A percentile compares a stretch with the other conserved stretches of the same genome.
Evolutionary conservation across 495 filamentous ascomycete genomes (phyloP).

Genomic region (Aspergillus cavernicola): DNA sequence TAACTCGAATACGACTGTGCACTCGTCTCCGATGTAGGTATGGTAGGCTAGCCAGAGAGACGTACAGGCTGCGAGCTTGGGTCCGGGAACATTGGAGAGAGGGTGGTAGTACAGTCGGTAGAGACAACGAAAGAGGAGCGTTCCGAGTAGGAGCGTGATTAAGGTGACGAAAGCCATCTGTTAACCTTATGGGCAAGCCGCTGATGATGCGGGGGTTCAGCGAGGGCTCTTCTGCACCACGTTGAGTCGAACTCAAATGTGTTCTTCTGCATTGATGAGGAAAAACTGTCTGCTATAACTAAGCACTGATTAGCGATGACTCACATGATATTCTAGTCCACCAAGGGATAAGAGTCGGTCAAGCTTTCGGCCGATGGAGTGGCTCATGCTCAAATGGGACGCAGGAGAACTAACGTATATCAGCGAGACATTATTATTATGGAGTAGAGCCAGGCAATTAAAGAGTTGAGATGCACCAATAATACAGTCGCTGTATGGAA

Average conservation of each 20-base stretch:
- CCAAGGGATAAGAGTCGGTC: not conserved
- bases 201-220: not conserved
- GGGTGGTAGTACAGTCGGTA: conserved; percentile 33
- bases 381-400: too few relatives aligned
- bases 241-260: too few relatives aligned
- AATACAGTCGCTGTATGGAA: not conserved
- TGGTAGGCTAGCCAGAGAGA: conserved; percentile 43
- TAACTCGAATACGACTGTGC: conserved; percentile 28
- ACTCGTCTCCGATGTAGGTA: conserved; percentile 39
- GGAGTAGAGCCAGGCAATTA: too few relatives aligned
- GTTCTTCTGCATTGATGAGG: not conserved
- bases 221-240: too few relatives aligned
- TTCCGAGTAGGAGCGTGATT: not conserved
- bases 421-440: too few relatives aligned
- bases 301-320: not conserved
- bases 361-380: not conserved
- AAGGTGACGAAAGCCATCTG: not conserved
- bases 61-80: conserved; percentile 32
- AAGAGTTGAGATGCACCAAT: too few relatives aligned
- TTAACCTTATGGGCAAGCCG: not conserved
- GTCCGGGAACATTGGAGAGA: conserved; percentile 36
- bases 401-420: too few relatives aligned
- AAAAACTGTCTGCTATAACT: not conserved
- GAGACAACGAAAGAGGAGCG: conserved; percentile 7
- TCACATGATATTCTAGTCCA: not conserved